A percentile compares a stretch with the other conserved stretches of the same genome.
These are phyloP conservation scores for Avena eriantha DNA, from an alignment of 176 grass and related monocot genomes.

Conservation along the genomic window DNA sequence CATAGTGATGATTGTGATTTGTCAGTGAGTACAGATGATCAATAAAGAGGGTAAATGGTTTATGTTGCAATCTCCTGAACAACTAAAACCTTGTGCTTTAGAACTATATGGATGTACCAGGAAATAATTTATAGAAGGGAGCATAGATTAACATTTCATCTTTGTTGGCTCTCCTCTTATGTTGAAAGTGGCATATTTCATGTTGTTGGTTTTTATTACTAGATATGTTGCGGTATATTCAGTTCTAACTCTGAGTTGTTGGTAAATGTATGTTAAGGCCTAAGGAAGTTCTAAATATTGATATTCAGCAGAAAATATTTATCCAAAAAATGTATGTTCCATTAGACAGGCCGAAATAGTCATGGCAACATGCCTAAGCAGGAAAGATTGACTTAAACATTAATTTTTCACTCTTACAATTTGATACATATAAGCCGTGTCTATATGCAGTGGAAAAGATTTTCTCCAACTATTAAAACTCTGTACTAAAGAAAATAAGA, in stretches of 20 bases:
- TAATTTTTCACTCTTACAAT: too few relatives aligned
- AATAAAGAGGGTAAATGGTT: too few relatives aligned
- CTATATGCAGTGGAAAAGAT: too few relatives aligned
- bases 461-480: too few relatives aligned
- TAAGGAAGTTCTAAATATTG: neutral
- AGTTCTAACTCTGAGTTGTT: neutral
- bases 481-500: too few relatives aligned
- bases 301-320: neutral
- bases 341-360: neutral
- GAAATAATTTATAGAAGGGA: conserved; percentile 13
- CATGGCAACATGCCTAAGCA: too few relatives aligned
- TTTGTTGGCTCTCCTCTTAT: neutral
- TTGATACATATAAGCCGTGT: too few relatives aligned
- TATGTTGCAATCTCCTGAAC: too few relatives aligned
- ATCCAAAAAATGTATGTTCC: conserved; percentile 11
- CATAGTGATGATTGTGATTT: too few relatives aligned
- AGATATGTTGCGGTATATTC: neutral
- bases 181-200: conserved; percentile 20
- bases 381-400: too few relatives aligned
- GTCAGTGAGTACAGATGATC: too few relatives aligned
- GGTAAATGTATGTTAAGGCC: neutral
- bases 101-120: neutral
- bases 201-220: conserved; percentile 3
- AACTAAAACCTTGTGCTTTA: neutral
- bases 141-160: neutral